Conservation (phyloP, 2,329 filamentous ascomycete genomes). For the Zymoseptoria pseudotritici region DNA sequence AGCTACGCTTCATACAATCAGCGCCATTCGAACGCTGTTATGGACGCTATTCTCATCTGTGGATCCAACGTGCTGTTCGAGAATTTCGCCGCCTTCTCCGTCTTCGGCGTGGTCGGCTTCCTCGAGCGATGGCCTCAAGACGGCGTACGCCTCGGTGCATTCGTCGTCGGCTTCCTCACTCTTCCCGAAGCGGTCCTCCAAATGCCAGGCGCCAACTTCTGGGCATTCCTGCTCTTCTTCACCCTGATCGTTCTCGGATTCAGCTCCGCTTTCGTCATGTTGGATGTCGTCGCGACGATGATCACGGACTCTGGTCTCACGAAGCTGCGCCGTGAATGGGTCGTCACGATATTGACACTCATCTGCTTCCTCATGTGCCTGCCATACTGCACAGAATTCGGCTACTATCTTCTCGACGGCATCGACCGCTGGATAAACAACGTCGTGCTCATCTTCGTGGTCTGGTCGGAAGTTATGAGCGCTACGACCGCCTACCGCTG, state of each 20-base stretch:
- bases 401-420: constrained; percentile 49
- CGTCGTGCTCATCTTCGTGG: constrained; percentile 47
- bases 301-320: constrained; percentile 45
- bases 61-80: constrained; percentile 51
- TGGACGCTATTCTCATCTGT: constrained; percentile 50
- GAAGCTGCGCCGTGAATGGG: constrained; percentile 39
- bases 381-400: constrained; percentile 52
- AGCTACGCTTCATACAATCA: constrained; percentile 52
- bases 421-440: constrained; percentile 53
- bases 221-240: constrained; percentile 53
- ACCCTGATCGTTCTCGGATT: constrained; percentile 53
- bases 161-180: constrained; percentile 53
- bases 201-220: constrained; percentile 52
- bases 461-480: constrained; percentile 47
- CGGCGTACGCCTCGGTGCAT: constrained; percentile 45
- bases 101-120: constrained; percentile 52
- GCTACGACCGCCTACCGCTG: constrained; percentile 50
- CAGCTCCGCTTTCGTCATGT: constrained; percentile 53
- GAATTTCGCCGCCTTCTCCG: constrained; percentile 43
- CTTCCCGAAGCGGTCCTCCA: constrained; percentile 49
- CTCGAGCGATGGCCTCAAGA: constrained; percentile 36
- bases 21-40: constrained; percentile 51
- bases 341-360: constrained; percentile 45
- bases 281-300: constrained; percentile 50
- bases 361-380: constrained; percentile 49